Evolutionary conservation across 495 filamentous ascomycete genomes (phyloP), one percentile per base, ranked within the genome.

Genomic region (Aspergillus carlsbadensis): DNA sequence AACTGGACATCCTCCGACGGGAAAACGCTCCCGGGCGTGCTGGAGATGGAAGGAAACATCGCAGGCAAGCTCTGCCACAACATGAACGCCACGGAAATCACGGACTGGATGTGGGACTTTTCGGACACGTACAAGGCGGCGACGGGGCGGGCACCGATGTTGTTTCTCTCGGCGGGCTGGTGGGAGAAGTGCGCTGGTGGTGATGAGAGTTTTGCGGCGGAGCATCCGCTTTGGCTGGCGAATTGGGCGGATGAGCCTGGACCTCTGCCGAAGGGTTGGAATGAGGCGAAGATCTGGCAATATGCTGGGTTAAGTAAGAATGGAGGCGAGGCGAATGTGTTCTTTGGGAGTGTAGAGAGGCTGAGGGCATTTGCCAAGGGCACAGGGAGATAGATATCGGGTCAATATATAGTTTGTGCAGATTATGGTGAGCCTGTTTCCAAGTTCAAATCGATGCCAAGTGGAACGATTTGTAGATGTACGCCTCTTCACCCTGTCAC

Each of bases 11-110:
- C 54, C 20, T 62, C 54, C 20, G 85, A 88, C 58, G 83, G 83
- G 31, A 78, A 77, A 51, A 88, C 84, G 6, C 74, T 88, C 0
- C 85, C 85, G 0, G 85, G 85, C 2, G 87, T 87, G 84, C 72
- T 88, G 13, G 85, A 87, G 65, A 73, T 88, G 21, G 85, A 88
- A 67, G 78, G 76, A 59, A 71, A 72, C 41, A 65, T 73, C 20
- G 68, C 70, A 10, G 73, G 77, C 14, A 60, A 68, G 10, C 70
- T 67, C 8, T 86, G 83, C 66, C 84, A 77, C 57, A 82, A 82
- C 0, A 70, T 87, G 45, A 76, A 70, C 15, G 39, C 67, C 0
- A 69, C 73, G 11, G 70, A 63, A n/a, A 87, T 86, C 78, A 79
- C 85, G 0, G 62, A 70, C 18, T 88, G 84, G 84, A 79, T 87